These are phyloP conservation scores for Rhizodiscina lignyota DNA, from an alignment of 495 filamentous ascomycete genomes.

Conservation along the genomic window DNA sequence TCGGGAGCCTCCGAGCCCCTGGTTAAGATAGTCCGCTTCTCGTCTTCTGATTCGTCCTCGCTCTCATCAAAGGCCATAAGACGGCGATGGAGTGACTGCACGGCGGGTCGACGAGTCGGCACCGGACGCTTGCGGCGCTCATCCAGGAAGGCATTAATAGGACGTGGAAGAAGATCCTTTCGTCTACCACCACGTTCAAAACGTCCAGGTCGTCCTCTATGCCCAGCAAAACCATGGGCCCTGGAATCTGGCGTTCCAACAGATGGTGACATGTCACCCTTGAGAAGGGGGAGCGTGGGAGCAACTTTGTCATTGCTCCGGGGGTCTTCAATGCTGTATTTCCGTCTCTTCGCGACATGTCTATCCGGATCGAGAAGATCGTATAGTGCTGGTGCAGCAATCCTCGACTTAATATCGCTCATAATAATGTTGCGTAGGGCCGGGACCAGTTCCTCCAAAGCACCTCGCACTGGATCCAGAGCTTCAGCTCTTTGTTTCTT, in stretches of 20 bases:
- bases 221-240: constrained; percentile 25
- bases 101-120: constrained; percentile 19
- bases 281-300: constrained; percentile 28
- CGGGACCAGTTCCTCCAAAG: constrained; percentile 55
- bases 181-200: too few relatives aligned
- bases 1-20: constrained; percentile 70
- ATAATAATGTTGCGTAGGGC: constrained; percentile 75
- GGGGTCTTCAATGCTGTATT: constrained; percentile 59
- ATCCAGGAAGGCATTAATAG: constrained; percentile 62
- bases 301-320: constrained; percentile 32
- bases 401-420: constrained; percentile 67
- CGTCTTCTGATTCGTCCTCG: constrained; percentile 39
- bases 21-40: constrained; percentile 34
- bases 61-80: constrained; percentile 23
- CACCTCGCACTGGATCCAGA: constrained; percentile 73
- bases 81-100: constrained; percentile 37
- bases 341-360: constrained; percentile 56
- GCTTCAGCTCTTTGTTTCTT: constrained; percentile 67
- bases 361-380: constrained; percentile 70
- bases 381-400: constrained; percentile 67
- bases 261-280: constrained; percentile 36
- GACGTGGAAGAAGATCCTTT: too few relatives aligned
- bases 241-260: constrained; percentile 49
- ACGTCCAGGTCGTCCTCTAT: constrained; percentile 38
- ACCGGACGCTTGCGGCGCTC: constrained; percentile 45